Percentiles rank a stretch among this genome's conserved stretches.
These are phyloP conservation scores for Paradendryphiella salina DNA, from an alignment of 2,329 filamentous ascomycete species.

Conservation along the genomic window DNA sequence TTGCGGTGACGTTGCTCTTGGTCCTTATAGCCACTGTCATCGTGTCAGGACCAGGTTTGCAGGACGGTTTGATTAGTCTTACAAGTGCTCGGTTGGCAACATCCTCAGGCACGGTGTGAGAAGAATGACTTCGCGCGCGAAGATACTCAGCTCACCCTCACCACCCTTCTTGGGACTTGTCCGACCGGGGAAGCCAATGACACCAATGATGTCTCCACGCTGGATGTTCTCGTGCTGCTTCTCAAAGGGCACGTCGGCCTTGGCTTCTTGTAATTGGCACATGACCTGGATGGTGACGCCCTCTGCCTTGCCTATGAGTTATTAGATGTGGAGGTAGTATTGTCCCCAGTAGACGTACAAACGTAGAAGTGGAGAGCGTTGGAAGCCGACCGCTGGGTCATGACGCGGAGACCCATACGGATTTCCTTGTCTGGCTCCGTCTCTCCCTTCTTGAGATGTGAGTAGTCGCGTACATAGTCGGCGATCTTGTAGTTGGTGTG, in stretches of 20 bases:
- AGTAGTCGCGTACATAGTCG: constrained; percentile 78
- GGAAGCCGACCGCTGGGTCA: constrained; percentile 48
- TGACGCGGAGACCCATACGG: constrained; percentile 81
- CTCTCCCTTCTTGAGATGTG: constrained; percentile 85
- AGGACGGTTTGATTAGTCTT: constrained; percentile 52
- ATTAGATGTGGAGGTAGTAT: constrained; percentile 10
- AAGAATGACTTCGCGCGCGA: constrained; percentile 81
- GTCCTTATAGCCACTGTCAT: constrained; percentile 84
- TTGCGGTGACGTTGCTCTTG: constrained; percentile 91
- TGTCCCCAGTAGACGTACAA: constrained; percentile 12
- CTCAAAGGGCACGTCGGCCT: constrained; percentile 72
- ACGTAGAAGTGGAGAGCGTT: constrained; percentile 39
- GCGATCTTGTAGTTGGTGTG: constrained; percentile 79
- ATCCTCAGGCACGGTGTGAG: constrained; percentile 90
- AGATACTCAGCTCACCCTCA: constrained; percentile 91
- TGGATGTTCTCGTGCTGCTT: constrained; percentile 88
- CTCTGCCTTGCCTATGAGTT: constrained; percentile 61
- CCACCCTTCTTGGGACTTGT: constrained; percentile 89
- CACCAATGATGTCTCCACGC: constrained; percentile 89
- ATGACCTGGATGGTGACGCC: constrained; percentile 85
- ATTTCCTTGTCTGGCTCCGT: constrained; percentile 73
- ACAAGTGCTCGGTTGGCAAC: constrained; percentile 67
- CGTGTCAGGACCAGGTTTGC: neutral
- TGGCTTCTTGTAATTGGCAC: constrained; percentile 81
- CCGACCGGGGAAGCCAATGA: constrained; percentile 79